These are phyloP conservation scores for Aspergillus carlsbadensis DNA, from an alignment of 495 filamentous ascomycete genomes.

Conservation along the genomic window DNA sequence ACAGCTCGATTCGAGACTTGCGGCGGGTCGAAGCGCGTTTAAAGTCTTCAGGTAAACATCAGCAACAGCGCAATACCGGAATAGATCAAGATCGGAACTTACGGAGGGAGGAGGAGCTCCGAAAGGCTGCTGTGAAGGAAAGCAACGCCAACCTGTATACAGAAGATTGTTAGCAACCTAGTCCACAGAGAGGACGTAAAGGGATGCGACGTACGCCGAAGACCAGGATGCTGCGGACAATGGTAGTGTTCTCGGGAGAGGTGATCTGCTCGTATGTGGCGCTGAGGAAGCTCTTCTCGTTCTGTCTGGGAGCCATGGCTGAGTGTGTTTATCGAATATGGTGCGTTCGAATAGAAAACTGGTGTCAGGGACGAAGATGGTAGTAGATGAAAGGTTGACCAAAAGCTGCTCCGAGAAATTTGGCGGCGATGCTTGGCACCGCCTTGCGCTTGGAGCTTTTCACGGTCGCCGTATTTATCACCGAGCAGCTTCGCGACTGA, in stretches of 20 bases:
- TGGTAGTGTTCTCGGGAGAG: constrained; percentile 69
- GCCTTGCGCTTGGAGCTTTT: constrained; percentile 36
- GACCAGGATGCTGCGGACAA: constrained; percentile 68
- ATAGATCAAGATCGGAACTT: constrained; percentile 29
- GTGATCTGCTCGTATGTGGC: constrained; percentile 62
- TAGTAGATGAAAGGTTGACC: neutral
- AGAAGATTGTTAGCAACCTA: constrained; percentile 18
- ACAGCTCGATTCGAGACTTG: neutral
- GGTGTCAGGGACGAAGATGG: constrained; percentile 5
- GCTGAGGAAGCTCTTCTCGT: constrained; percentile 50
- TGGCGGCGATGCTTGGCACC: constrained; percentile 41
- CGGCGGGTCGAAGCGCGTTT: constrained; percentile 11
- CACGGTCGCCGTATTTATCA: constrained; percentile 35
- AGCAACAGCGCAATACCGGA: neutral
- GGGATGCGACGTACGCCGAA: constrained; percentile 62
- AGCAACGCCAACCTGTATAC: constrained; percentile 62
- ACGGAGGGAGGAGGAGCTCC: constrained; percentile 74
- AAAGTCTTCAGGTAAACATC: constrained; percentile 16
- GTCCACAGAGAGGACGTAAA: neutral
- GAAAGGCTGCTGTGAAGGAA: constrained; percentile 73
- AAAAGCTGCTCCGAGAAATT: constrained; percentile 38
- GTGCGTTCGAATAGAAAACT: too few relatives aligned
- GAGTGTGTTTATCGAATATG: constrained; percentile 14
- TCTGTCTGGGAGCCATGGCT: constrained; percentile 44
- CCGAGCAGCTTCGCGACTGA: constrained; percentile 28